These are phyloP conservation scores for Trapa bicornis DNA, from an alignment of 345 rosid genomes.

Conservation along the genomic window DNA sequence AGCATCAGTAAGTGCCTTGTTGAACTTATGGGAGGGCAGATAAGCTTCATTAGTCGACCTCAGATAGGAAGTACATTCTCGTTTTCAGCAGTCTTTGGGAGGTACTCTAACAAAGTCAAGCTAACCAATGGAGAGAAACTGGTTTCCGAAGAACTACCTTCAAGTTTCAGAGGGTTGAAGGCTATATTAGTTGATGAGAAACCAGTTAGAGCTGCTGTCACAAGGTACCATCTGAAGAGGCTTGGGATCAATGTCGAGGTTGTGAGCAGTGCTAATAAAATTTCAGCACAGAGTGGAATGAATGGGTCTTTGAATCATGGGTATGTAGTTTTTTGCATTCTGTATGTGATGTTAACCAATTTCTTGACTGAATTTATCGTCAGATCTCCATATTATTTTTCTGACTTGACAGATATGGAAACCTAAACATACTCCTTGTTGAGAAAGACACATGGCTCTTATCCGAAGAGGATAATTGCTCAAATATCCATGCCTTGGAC, in stretches of 20 bases:
- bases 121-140: conserved; percentile 31
- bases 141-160: conserved; percentile 53
- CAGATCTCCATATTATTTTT: background rate
- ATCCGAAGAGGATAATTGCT: conserved; percentile 34
- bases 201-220: conserved; percentile 85
- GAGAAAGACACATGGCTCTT: conserved; percentile 82
- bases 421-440: conserved; percentile 57
- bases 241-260: conserved; percentile 73
- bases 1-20: conserved; percentile 92
- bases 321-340: conserved; percentile 21
- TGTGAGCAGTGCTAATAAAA: conserved; percentile 32
- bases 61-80: conserved; percentile 82
- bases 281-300: conserved; percentile 23
- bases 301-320: conserved; percentile 40
- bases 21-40: conserved; percentile 89
- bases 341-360: no score
- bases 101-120: conserved; percentile 22
- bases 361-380: no score
- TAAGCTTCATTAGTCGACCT: conserved; percentile 68
- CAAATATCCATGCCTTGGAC: conserved; percentile 20
- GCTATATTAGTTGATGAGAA: conserved; percentile 76
- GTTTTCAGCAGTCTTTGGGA: conserved; percentile 54
- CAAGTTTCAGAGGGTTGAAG: conserved; percentile 59
- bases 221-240: conserved; percentile 78
- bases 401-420: conserved; percentile 2